Evolutionary conservation across 345 rosid species (phyloP).

Genomic region (Arabis hirsuta): DNA sequence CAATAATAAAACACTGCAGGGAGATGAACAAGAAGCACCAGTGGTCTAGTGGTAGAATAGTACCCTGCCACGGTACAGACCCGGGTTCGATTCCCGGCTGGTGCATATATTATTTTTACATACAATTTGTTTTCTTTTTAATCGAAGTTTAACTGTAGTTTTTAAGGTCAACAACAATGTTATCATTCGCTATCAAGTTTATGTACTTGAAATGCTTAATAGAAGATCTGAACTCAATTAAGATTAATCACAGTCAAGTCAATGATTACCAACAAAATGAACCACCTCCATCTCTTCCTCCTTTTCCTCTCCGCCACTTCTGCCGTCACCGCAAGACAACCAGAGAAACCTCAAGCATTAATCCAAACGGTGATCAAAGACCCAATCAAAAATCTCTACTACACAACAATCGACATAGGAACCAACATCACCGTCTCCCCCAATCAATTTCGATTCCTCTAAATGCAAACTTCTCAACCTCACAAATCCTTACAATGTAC

Average conservation of each 20-base stretch:
- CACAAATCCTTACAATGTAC: slow-evolving; percentile 10
- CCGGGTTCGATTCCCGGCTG: slow-evolving; percentile 89
- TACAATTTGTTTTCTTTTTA: too few relatives aligned
- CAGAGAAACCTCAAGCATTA: neutral
- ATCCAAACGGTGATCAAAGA: slow-evolving; percentile 46
- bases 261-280: neutral
- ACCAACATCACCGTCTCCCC: slow-evolving; percentile 21
- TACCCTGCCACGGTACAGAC: slow-evolving; percentile 86
- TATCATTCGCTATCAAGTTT: neutral
- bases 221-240: neutral
- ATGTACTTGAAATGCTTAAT: neutral
- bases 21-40: slow-evolving; percentile 36
- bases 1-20: too few relatives aligned
- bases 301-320: neutral
- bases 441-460: slow-evolving; percentile 38
- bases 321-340: neutral
- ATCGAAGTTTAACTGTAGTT: too few relatives aligned
- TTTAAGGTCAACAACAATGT: neutral
- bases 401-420: slow-evolving; percentile 39
- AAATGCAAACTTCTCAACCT: slow-evolving; percentile 35
- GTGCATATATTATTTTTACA: slow-evolving; percentile 37
- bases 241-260: neutral
- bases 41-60: slow-evolving; percentile 62
- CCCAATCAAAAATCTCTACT: slow-evolving; percentile 43
- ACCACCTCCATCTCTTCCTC: neutral